Evolutionary conservation across 495 filamentous ascomycete species (phyloP), one percentile per base, ranked within the genome.

Genomic region (Apodospora peruviana): DNA sequence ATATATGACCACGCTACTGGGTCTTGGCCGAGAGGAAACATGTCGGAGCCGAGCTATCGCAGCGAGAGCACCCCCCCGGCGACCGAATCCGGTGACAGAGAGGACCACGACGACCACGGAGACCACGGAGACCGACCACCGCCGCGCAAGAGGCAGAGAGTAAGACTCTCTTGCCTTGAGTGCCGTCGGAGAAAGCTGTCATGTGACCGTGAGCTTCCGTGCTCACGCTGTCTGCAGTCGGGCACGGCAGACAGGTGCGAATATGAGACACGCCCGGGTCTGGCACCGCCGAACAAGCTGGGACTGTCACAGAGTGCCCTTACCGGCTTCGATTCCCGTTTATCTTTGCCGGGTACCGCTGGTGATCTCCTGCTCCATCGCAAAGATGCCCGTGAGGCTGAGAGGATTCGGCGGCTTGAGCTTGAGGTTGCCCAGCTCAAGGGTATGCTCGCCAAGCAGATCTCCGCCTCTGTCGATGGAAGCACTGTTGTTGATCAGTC

Each of bases 161-260:
- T 77, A 0, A 58, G 73, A 12, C 67, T 77, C 17, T 73, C 70
- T 10, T 77, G 73, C 41, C 66, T 77, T 25, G 73, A 77, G 38
- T 77, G 73, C 53, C 68, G 73, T 48, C 57, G 73, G 18, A 58
- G 73, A 17, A 77, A 77, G 58, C 57, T 77, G 29, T 77, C 73
- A 27, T 77, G 73, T 51, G 73, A 74, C 43, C 66, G 73, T 36
- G 73, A 73, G 59, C 61, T 77, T 42, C 73, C 73, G 16, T 77
- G 73, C 56, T 71, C 74, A 43, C 67, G 73, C 21, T 77, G 73
- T 46, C 58, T 77, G 48, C 74, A 75, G 56, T 74, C 71, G 32
- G 73, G 73, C 39, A 75, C 72, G 11, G 56, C 70, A 12, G 73
- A 77, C 8, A 63, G 66, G 32, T 77, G 73, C 58, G 67, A 66